Evolutionary conservation across 2,329 filamentous ascomycete species (phyloP).

Genomic region (Colletotrichum sp.): DNA sequence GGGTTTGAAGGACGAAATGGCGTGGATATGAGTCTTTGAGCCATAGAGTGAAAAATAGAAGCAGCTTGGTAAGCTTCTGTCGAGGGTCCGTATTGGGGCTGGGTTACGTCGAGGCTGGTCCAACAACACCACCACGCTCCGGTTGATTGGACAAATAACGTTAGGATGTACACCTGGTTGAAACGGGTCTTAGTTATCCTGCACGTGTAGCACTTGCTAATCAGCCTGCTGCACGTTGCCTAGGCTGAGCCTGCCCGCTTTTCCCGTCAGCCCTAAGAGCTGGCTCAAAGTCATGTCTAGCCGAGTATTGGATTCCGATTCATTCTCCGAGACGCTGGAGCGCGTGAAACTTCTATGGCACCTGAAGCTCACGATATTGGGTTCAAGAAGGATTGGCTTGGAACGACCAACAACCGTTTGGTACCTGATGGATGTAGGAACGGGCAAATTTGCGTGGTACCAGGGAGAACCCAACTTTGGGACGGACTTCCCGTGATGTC

Average conservation of each 20-base stretch:
- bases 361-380: background rate
- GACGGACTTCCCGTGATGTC: background rate
- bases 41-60: conserved; percentile 15
- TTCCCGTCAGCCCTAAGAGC: background rate
- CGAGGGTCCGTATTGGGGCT: background rate
- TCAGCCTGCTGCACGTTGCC: background rate
- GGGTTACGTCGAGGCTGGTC: background rate
- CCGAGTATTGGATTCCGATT: background rate
- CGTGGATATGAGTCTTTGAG: background rate
- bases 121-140: background rate
- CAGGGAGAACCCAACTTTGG: background rate
- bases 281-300: background rate
- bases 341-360: background rate
- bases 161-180: background rate
- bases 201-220: background rate
- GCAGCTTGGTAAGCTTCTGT: conserved; percentile 17
- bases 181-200: background rate
- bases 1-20: background rate
- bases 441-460: background rate
- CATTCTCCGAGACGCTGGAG: background rate
- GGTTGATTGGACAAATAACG: conserved; percentile 3
- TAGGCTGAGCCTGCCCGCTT: background rate
- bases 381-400: background rate
- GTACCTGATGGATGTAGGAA: background rate
- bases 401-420: background rate